A percentile compares a stretch with the other conserved stretches of the same genome.
Conservation (phyloP, 2,329 filamentous ascomycete genomes). For the Daldinia eschscholtzii region DNA sequence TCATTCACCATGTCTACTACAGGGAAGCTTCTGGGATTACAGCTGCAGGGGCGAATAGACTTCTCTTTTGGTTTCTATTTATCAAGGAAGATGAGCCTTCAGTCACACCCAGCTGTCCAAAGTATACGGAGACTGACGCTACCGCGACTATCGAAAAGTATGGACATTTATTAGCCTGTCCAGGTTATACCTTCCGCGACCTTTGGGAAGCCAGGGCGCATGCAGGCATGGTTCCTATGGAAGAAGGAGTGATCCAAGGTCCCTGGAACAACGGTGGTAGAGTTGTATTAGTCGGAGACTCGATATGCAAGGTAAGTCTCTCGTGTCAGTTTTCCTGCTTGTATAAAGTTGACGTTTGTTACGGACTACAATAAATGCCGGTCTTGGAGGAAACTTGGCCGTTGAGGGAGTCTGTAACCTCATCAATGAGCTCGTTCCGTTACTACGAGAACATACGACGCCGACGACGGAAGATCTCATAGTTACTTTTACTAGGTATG, state of each 20-base stretch:
- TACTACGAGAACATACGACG: constrained; percentile 15
- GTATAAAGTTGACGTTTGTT: background rate
- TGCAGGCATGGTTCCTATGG: constrained; percentile 40
- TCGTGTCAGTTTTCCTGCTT: background rate
- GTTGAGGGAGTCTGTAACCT: constrained; percentile 39
- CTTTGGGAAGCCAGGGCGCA: constrained; percentile 36
- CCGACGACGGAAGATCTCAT: constrained; percentile 32
- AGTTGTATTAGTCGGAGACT: constrained; percentile 41
- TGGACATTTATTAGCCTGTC: constrained; percentile 11
- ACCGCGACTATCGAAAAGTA: constrained; percentile 36
- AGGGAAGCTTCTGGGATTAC: constrained; percentile 28
- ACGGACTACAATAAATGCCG: constrained; percentile 34
- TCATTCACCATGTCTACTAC: constrained; percentile 34
- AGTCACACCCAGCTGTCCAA: constrained; percentile 23
- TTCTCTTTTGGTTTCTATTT: constrained; percentile 43
- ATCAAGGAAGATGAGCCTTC: constrained; percentile 29
- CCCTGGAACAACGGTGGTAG: constrained; percentile 41
- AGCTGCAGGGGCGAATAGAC: constrained; percentile 17
- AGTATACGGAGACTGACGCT: constrained; percentile 30
- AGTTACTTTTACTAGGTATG: constrained; percentile 33
- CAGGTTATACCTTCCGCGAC: constrained; percentile 36
- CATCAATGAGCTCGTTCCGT: constrained; percentile 33
- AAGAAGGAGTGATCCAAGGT: constrained; percentile 39
- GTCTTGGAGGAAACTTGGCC: constrained; percentile 39
- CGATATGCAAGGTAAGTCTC: constrained; percentile 25